Base-by-base conservation (phyloP, 2,329 filamentous ascomycete genomes). In the Cadophora malorum region DNA sequence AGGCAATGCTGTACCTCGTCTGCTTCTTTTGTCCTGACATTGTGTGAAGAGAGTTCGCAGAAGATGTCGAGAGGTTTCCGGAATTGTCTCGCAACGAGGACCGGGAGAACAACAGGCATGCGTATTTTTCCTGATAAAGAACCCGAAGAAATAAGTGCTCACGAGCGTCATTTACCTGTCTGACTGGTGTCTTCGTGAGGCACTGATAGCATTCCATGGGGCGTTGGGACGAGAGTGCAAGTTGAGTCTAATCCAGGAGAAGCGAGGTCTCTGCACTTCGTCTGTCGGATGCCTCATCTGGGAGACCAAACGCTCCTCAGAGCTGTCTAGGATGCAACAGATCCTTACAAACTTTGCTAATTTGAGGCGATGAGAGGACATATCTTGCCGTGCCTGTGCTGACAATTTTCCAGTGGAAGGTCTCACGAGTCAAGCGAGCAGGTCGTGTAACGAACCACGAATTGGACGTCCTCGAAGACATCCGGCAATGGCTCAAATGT, bases 101-200 rank as follows among this genome's bases (percentile, higher is more conserved):
- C 16, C 28, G 33, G 28, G 25, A 55, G 9, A 14, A 31, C 14
- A 55, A 5, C 14, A 55, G 1, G 14, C 52, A 25, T 10, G 3
- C 19, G 28, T 55, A 55, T 55, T 55, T 25, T 55, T 55, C 52
- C 52, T 55, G 6, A 33, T 55, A 14, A 55, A n/a, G 52, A 19
- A 33, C 33, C 14, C 52, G 25, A 33, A 8, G 14, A 55, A 3
- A 33, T n/a, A 7, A 5, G 16, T n/a, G 25, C 19, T 55, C 28
- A n/a, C n/a, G 52, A 1, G 52, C 5, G 25, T 19, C 10, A 2
- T 14, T 16, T 25, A 23, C 25, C 14, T 21, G 19, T 14, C 23
- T 52, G 25, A 21, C 6, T 21, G 21, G 23, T 25, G 7, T 52
- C 23, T 16, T 53, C 10, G 52, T 19, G 16, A 55, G 28, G 25